Percentiles rank a stretch among this genome's conserved stretches.
These are phyloP conservation scores for Grigorovia jiainica DNA, from an alignment of 805 yeast genomes.

Conservation along the genomic window DNA sequence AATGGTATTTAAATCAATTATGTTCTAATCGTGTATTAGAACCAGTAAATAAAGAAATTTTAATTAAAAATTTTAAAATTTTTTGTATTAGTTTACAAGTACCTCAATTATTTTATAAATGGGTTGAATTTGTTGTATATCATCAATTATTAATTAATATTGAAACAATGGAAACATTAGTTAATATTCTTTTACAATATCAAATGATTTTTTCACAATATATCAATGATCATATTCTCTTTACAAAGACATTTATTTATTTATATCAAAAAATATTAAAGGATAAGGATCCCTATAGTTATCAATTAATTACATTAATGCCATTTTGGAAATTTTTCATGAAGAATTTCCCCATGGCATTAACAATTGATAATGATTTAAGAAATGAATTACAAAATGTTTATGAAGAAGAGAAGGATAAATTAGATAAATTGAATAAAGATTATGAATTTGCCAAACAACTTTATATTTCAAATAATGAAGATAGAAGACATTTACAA, in stretches of 20 bases:
- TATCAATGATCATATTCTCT: conserved; percentile 31
- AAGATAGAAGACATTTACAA: not conserved
- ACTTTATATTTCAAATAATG: conserved; percentile 10
- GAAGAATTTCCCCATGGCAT: conserved; percentile 21
- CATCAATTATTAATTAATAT: conserved; percentile 25
- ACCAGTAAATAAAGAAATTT: conserved; percentile 10
- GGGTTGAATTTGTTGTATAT: conserved; percentile 26
- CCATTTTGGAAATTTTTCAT: conserved; percentile 29
- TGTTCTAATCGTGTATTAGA: conserved; percentile 21
- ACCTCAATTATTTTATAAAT: conserved; percentile 28
- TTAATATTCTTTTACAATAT: conserved; percentile 23
- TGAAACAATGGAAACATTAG: conserved; percentile 21
- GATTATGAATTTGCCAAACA: conserved; percentile 9
- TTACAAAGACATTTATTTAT: conserved; percentile 24
- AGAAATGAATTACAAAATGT: conserved; percentile 18
- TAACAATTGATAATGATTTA: conserved; percentile 22
- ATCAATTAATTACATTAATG: conserved; percentile 18
- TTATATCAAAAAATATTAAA: conserved; percentile 19
- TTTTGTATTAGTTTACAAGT: conserved; percentile 19
- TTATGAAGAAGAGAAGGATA: conserved; percentile 24
- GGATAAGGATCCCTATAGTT: conserved; percentile 15
- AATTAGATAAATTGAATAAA: conserved; percentile 15
- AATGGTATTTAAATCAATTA: conserved; percentile 39
- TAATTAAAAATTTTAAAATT: conserved; percentile 16
- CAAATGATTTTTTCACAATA: conserved; percentile 28